phyloP scores from a whole-genome alignment of 1,284 basidiomycete genomes.

The Polyporus tsugae region DNA sequence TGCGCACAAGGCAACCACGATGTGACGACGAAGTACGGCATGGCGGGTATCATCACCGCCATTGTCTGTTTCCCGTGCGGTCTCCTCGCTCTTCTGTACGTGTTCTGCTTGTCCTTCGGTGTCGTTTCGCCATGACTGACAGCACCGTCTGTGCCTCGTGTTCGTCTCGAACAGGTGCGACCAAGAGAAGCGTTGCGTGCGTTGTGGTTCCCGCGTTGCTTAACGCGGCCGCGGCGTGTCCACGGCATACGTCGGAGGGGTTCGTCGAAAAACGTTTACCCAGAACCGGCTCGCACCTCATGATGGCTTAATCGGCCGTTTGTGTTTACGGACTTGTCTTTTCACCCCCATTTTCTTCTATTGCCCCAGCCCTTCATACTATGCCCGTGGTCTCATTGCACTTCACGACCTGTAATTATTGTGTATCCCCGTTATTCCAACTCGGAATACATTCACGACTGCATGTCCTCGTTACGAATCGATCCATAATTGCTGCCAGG shows the following conservation, averaged over 20 bases:
- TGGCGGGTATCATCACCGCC: constrained; percentile 38
- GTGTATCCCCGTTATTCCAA: not conserved
- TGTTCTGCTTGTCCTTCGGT: constrained; percentile 7
- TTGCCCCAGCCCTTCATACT: not conserved
- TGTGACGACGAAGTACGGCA: constrained; percentile 36
- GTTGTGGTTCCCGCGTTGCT: constrained; percentile 24
- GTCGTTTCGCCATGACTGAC: not conserved
- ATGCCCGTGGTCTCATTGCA: not conserved
- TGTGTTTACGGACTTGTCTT: not conserved
- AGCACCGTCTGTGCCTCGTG: not conserved
- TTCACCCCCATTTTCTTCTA: not conserved
- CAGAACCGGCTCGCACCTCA: not conserved
- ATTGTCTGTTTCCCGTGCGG: constrained; percentile 40
- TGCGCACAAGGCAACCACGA: constrained; percentile 41
- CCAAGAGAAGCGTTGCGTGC: constrained; percentile 33
- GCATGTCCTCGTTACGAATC: not conserved
- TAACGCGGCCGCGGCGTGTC: not conserved
- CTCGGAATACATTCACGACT: not conserved
- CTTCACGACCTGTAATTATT: not conserved
- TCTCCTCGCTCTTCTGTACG: constrained; percentile 40
- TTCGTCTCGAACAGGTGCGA: constrained; percentile 17
- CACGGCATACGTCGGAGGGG: not conserved
- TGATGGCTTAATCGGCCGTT: not conserved
- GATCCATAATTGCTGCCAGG: not conserved
- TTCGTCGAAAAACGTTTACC: not conserved